These are phyloP conservation scores for Saccharum hybrid DNA, from an alignment of 202 grass and related monocot species.

Conservation along the genomic window DNA sequence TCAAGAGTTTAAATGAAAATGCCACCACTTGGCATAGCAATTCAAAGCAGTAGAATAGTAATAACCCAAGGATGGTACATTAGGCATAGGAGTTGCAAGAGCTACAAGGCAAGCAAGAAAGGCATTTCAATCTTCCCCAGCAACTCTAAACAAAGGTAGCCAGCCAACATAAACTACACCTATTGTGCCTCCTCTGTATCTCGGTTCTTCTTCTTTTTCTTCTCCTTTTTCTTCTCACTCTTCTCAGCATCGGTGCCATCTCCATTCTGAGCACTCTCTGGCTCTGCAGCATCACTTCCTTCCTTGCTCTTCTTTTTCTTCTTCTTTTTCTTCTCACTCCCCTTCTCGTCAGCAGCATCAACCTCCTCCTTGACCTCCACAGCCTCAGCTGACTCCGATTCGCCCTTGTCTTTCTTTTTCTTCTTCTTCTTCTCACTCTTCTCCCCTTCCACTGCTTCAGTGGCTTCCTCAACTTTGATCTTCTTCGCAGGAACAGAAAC, in stretches of 20 bases:
- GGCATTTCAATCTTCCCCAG: not conserved
- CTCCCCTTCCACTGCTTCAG: conserved; percentile 33
- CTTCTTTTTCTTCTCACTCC: conserved; percentile 58
- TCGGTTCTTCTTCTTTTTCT: conserved; percentile 78
- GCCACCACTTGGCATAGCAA: conserved; percentile 27
- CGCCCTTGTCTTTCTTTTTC: conserved; percentile 60
- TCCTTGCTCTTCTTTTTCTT: conserved; percentile 76
- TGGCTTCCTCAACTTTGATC: conserved; percentile 55
- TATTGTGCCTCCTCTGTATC: conserved; percentile 49
- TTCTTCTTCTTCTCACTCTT: conserved; percentile 72
- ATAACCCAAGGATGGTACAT: conserved; percentile 42
- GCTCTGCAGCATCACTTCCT: conserved; percentile 29
- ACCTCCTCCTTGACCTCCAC: conserved; percentile 46
- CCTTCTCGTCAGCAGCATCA: conserved; percentile 48
- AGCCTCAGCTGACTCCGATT: conserved; percentile 24
- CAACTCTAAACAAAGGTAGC: not conserved
- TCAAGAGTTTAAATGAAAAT: conserved; percentile 39
- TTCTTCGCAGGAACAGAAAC: conserved; percentile 55
- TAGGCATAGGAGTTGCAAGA: conserved; percentile 4
- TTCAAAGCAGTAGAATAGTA: conserved; percentile 35
- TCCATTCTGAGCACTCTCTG: conserved; percentile 29
- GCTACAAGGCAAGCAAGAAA: conserved; percentile 26
- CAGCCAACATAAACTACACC: not conserved
- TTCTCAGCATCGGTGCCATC: conserved; percentile 55
- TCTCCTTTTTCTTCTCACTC: conserved; percentile 72